Conservation (phyloP, 1,284 basidiomycete genomes). For the Tetrapyrgos nigripes region DNA sequence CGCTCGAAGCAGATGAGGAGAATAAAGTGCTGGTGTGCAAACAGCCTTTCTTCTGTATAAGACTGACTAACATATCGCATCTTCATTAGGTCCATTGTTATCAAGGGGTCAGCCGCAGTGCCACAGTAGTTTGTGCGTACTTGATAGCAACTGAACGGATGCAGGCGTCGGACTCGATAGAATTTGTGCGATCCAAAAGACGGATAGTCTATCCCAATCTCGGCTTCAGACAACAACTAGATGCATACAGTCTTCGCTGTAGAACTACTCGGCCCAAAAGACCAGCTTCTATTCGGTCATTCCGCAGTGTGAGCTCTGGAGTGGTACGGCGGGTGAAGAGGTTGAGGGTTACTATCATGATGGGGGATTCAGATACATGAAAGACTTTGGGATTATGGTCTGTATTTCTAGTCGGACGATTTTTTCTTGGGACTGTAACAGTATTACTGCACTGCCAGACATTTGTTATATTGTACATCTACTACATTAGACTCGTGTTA, state of each 20-base stretch:
- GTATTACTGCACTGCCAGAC: too few relatives aligned
- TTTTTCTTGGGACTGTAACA: too few relatives aligned
- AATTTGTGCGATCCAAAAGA: slow-evolving; percentile 61
- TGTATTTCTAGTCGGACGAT: too few relatives aligned
- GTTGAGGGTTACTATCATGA: too few relatives aligned
- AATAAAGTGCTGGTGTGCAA: slow-evolving; percentile 66
- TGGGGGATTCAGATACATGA: too few relatives aligned
- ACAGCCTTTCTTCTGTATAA: slow-evolving; percentile 29
- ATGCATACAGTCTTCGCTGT: slow-evolving; percentile 40
- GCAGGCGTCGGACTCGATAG: slow-evolving; percentile 59
- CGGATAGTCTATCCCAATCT: slow-evolving; percentile 66
- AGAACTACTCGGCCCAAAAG: too few relatives aligned
- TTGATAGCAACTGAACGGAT: slow-evolving; percentile 69
- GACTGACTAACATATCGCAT: background rate
- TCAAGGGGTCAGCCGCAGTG: slow-evolving; percentile 82
- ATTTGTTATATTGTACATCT: too few relatives aligned
- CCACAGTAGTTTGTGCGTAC: slow-evolving; percentile 85
- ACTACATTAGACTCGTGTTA: too few relatives aligned
- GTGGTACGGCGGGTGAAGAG: too few relatives aligned
- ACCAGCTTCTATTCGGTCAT: too few relatives aligned
- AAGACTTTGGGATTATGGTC: too few relatives aligned
- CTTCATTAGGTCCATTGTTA: slow-evolving; percentile 73
- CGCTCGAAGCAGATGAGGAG: slow-evolving; percentile 55
- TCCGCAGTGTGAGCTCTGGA: too few relatives aligned
- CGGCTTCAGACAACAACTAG: slow-evolving; percentile 70